A percentile compares a stretch with the other conserved stretches of the same genome.
phyloP scores from a whole-genome alignment of 148 eudicot genomes.

The Heliamphora exappendiculata region DNA sequence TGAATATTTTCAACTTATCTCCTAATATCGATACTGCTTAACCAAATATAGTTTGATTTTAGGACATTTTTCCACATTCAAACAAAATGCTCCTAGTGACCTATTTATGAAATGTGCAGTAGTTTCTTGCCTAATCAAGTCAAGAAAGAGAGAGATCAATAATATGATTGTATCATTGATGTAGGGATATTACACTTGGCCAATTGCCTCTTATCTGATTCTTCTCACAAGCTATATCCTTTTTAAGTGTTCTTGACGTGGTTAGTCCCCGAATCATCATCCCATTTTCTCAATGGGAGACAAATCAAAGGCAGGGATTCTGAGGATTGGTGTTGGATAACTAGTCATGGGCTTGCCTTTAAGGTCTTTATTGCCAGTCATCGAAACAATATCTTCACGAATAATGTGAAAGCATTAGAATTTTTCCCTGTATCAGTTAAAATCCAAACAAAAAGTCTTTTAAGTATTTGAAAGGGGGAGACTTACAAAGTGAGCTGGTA shows the following conservation, averaged over 20 bases:
- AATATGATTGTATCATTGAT: background rate
- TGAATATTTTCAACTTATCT: no score
- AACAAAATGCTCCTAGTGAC: background rate
- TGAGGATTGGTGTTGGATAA: background rate
- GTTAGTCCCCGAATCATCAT: background rate
- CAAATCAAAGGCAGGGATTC: background rate
- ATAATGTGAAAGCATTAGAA: background rate
- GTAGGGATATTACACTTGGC: background rate
- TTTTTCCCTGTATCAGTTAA: background rate
- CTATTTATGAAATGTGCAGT: background rate
- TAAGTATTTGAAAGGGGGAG: background rate
- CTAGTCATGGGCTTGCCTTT: background rate
- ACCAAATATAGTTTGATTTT: no score
- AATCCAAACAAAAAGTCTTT: background rate
- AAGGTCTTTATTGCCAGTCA: background rate
- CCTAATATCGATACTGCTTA: no score
- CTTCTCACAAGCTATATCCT: background rate
- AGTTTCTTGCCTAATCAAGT: background rate
- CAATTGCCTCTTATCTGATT: background rate
- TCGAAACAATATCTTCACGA: background rate
- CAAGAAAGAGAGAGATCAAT: no score
- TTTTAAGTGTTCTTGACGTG: background rate
- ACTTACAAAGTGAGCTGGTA: background rate
- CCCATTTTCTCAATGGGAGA: background rate
- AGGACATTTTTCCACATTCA: no score